Evolutionary conservation across 2,329 filamentous ascomycete species (phyloP).

Genomic region (Colletotrichum camelliae): DNA sequence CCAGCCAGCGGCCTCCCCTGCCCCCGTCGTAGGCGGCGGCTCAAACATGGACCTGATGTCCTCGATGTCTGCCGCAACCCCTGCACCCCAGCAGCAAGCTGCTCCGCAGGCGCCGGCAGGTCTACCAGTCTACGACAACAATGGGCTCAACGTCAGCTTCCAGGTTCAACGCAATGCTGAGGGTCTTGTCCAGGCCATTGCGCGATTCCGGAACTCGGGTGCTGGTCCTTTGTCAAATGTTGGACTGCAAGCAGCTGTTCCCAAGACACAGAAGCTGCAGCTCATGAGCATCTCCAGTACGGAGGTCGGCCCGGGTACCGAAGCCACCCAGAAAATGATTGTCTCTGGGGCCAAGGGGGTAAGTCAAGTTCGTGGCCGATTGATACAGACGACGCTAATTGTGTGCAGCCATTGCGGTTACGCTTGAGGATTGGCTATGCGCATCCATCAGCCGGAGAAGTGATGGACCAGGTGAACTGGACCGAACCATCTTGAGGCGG

Average conservation of each 20-base stretch:
- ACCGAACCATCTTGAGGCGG: slow-evolving; percentile 69
- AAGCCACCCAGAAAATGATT: slow-evolving; percentile 91
- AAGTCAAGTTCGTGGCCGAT: slow-evolving; percentile 52
- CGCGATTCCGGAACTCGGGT: slow-evolving; percentile 82
- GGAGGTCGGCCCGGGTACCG: slow-evolving; percentile 76
- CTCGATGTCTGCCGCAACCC: slow-evolving; percentile 45
- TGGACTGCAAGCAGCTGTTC: slow-evolving; percentile 91
- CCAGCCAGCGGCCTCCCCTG: slow-evolving; percentile 30
- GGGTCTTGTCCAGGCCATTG: slow-evolving; percentile 79
- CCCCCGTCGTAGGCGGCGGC: slow-evolving; percentile 33
- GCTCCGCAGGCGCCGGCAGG: slow-evolving; percentile 52
- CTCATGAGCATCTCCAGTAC: slow-evolving; percentile 86
- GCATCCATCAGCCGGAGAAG: slow-evolving; percentile 70
- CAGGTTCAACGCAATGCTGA: slow-evolving; percentile 84
- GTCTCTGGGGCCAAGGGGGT: slow-evolving; percentile 86
- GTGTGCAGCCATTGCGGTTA: slow-evolving; percentile 75
- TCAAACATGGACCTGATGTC: slow-evolving; percentile 56
- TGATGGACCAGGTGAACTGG: slow-evolving; percentile 97
- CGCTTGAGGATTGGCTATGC: slow-evolving; percentile 84
- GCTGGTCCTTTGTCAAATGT: slow-evolving; percentile 73
- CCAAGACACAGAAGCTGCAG: slow-evolving; percentile 94
- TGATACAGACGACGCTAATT: neutral
- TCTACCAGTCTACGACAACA: slow-evolving; percentile 83
- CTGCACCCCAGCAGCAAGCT: slow-evolving; percentile 28
- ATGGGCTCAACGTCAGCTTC: slow-evolving; percentile 81